These are phyloP conservation scores for Candida insectorum DNA, from an alignment of 805 yeast species.

Conservation along the genomic window DNA sequence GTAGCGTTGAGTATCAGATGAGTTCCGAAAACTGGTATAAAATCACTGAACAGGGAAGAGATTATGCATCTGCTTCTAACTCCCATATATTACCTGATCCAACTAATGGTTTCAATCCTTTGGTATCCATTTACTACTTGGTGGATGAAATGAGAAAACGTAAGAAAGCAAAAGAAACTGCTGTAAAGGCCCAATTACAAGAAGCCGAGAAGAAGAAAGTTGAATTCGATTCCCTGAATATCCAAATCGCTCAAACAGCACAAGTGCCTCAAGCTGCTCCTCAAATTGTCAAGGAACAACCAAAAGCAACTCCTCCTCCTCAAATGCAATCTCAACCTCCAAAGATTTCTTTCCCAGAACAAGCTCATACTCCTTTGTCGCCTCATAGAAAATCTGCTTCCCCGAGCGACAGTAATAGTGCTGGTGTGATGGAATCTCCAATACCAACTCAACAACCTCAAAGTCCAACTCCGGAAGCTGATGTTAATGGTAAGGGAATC, in stretches of 20 bases:
- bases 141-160: slow-evolving; percentile 82
- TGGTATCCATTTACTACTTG: slow-evolving; percentile 79
- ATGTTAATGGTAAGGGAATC: slow-evolving; percentile 29
- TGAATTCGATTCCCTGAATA: no score
- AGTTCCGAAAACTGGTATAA: slow-evolving; percentile 63
- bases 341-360: slow-evolving; percentile 31
- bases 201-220: slow-evolving; percentile 12
- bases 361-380: slow-evolving; percentile 32
- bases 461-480: slow-evolving; percentile 25
- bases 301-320: slow-evolving; percentile 4
- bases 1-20: slow-evolving; percentile 62
- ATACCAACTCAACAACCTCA: slow-evolving; percentile 31
- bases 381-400: slow-evolving; percentile 8
- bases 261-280: slow-evolving; percentile 1
- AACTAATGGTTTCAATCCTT: slow-evolving; percentile 82
- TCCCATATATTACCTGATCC: slow-evolving; percentile 60
- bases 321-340: slow-evolving; percentile 7
- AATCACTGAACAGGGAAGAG: slow-evolving; percentile 34
- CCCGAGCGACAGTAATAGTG: background rate
- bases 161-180: slow-evolving; percentile 57
- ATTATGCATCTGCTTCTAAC: slow-evolving; percentile 32
- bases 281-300: slow-evolving; percentile 6
- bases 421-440: slow-evolving; percentile 22
- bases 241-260: slow-evolving; percentile 3
- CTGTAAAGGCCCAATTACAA: slow-evolving; percentile 27